Evolutionary conservation across 2,329 filamentous ascomycete genomes (phyloP), one percentile per base, ranked within the genome.

Genomic region (Ophiostoma triangulosporum): DNA sequence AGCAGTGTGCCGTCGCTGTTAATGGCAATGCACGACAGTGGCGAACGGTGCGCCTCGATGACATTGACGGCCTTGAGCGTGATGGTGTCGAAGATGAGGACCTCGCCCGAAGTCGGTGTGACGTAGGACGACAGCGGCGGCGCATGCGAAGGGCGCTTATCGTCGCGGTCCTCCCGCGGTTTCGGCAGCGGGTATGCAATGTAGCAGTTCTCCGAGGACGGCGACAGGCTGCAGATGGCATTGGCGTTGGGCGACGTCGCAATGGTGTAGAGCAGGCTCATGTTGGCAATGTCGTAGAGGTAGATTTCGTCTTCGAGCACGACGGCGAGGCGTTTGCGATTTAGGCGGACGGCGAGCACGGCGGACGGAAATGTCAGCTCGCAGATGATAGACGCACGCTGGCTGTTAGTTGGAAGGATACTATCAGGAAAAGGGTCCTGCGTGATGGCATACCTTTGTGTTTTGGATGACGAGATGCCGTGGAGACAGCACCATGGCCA

Each of bases 351-450:
- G 20, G 91, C 90, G 38, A 97, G 79, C 11, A 98, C 89, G 50
- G 90, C 89, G n/a, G 90, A 95, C 12, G 91, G 91, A 62, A 98
- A 98, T 3, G 91, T 97, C 65, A 98, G 86, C 69, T 98, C 93
- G 78, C 93, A 98, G 67, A 98, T 97, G 56, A 94, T 87, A 40
- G 91, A 83, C 2, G 76, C 76, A 60, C 80, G 73, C 76, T 83
- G 57, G 17, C 1, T 8, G 38, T 48, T 12, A 49, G 45, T 6
- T n/a, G n/a, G n/a, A n/a, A n/a, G n/a, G n/a, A n/a, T n/a, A n/a
- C n/a, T n/a, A n/a, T n/a, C n/a, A n/a, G n/a, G n/a, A n/a, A n/a
- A n/a, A n/a, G n/a, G n/a, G n/a, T n/a, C n/a, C n/a, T n/a, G n/a
- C n/a, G n/a, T n/a, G n/a, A n/a, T n/a, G n/a, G n/a, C 73, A 57